Evolutionary conservation across 73 alveolate genomes (phyloP), one percentile per base, ranked within the genome.

Genomic region (Tetrahymena thermophila): DNA sequence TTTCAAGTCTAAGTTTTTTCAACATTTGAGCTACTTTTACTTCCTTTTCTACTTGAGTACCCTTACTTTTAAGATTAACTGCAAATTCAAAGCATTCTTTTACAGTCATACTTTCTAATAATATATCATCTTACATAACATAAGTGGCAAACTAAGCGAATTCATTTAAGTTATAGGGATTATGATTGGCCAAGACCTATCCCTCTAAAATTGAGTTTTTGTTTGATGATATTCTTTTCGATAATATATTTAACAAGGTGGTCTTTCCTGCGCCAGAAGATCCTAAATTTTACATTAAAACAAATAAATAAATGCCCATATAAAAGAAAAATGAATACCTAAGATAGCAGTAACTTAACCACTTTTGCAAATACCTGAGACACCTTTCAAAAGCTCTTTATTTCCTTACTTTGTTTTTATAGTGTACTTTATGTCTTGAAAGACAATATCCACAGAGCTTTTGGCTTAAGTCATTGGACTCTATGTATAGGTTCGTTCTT

Each of bases 11-110:
- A 50, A 98, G 96, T 28, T 95, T 94, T 35, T 96, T 85, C 57
- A 98, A 96, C 96, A 98, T 96, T 43, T 97, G 95, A 23, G 96
- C 96, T 34, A 98, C 99, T 94, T 94, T 97, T 21, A 56, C 85
- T 35, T 37, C 93, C 38, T 93, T 58, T n/a, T 95, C 94, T 93
- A 93, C 93, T 25, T 1, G 14, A 19, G 96, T 16, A 38, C 43
- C 43, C 21, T 95, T 94, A 0, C 93, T 55, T n/a, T 71, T 93
- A 94, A 96, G 56, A 35, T 95, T 85, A n/a, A 98, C 98, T 34
- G 98, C 96, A 85, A 97, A 97, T 83, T 84, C 5, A 25, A 97
- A 93, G 85, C 97, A 56, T 93, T 97, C 98, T 94, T 97, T 93
- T 21, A 96, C 95, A 28, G 98, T 96, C 17, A 96, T 83, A 21